Conservation (phyloP, 495 filamentous ascomycete genomes). For the Entonaema liquescens region DNA sequence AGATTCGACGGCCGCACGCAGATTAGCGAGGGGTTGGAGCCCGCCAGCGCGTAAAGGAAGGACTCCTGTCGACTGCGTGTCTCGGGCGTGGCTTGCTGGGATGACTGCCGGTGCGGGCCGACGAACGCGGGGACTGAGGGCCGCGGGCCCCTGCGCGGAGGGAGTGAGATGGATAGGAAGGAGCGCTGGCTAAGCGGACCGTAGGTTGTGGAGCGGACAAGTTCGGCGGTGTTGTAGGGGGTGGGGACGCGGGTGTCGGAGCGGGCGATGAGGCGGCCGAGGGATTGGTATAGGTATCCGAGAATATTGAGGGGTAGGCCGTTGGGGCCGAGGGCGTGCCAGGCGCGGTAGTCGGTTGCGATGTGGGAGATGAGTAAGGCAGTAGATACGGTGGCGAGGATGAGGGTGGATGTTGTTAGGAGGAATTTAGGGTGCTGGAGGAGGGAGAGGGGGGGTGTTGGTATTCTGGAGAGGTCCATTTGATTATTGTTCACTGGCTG, state of each 20-base stretch:
- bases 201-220: neutral
- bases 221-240: slow-evolving; percentile 27
- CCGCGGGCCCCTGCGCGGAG: slow-evolving; percentile 24
- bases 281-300: slow-evolving; percentile 45
- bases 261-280: slow-evolving; percentile 31
- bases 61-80: slow-evolving; percentile 9
- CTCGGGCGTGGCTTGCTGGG: neutral
- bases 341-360: slow-evolving; percentile 41
- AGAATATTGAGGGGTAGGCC: slow-evolving; percentile 49
- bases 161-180: slow-evolving; percentile 18
- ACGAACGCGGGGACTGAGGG: slow-evolving; percentile 35
- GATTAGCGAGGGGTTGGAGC: slow-evolving; percentile 30
- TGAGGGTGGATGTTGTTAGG: too few relatives aligned
- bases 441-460: neutral
- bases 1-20: slow-evolving; percentile 38
- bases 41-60: slow-evolving; percentile 26
- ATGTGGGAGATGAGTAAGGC: slow-evolving; percentile 14
- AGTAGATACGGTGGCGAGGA: too few relatives aligned
- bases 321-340: slow-evolving; percentile 47
- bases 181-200: slow-evolving; percentile 25
- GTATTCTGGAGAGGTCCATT: slow-evolving; percentile 17
- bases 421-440: too few relatives aligned
- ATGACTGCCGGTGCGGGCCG: slow-evolving; percentile 44
- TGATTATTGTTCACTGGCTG: too few relatives aligned
- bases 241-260: slow-evolving; percentile 35